A percentile compares a stretch with the other conserved stretches of the same genome.
Conservation (phyloP, 2,329 filamentous ascomycete genomes). For the Hymenoscyphus salicellus region DNA sequence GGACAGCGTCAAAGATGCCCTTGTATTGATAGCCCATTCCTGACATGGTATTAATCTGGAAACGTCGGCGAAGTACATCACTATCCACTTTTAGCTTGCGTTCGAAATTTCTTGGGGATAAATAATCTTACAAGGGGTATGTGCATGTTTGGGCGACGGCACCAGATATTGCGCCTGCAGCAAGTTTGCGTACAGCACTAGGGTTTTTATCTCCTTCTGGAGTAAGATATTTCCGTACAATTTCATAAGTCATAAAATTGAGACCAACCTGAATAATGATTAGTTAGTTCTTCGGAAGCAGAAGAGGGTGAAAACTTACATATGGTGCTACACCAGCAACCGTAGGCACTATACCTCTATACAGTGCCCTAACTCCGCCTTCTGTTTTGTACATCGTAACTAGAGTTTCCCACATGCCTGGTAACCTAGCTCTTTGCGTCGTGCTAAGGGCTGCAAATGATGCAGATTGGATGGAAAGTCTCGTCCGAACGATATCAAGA, state of each 20-base stretch:
- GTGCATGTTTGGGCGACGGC: slow-evolving; percentile 96
- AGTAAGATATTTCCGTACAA: slow-evolving; percentile 78
- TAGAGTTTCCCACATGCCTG: slow-evolving; percentile 90
- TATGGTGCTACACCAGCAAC: slow-evolving; percentile 95
- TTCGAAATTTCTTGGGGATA: neutral
- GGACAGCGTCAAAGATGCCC: slow-evolving; percentile 77
- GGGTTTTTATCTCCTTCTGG: slow-evolving; percentile 85
- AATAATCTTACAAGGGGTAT: slow-evolving; percentile 80
- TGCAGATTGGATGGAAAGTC: slow-evolving; percentile 94
- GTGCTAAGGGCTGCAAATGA: slow-evolving; percentile 77
- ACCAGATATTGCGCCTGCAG: slow-evolving; percentile 89
- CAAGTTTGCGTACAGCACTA: slow-evolving; percentile 72
- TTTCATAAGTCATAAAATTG: slow-evolving; percentile 98
- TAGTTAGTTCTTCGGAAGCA: slow-evolving; percentile 27
- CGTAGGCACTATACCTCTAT: slow-evolving; percentile 89
- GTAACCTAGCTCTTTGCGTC: slow-evolving; percentile 62
- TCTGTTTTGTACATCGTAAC: slow-evolving; percentile 83
- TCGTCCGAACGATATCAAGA: slow-evolving; percentile 93
- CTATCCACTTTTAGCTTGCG: slow-evolving; percentile 44
- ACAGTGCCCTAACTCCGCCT: slow-evolving; percentile 81
- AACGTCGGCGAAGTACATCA: slow-evolving; percentile 86
- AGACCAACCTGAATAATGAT: slow-evolving; percentile 69
- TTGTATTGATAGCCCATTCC: slow-evolving; percentile 97
- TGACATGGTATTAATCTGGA: slow-evolving; percentile 99
- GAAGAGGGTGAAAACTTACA: slow-evolving; percentile 48